Evolutionary conservation across 1,284 basidiomycete species (phyloP).

Genomic region (Sanguinoderma infundibulare): DNA sequence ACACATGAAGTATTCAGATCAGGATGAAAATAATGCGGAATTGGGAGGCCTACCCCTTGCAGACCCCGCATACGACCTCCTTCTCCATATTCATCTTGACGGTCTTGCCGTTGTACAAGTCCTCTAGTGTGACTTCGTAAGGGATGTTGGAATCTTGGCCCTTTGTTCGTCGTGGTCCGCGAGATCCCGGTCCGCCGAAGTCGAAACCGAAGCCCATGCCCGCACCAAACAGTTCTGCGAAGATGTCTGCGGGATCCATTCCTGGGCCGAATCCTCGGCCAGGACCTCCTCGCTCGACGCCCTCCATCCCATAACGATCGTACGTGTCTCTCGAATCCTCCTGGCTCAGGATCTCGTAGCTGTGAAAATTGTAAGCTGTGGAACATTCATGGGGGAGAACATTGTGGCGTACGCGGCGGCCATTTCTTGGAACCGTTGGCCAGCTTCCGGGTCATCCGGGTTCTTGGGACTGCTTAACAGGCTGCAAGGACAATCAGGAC

Average conservation of each 20-base stretch:
- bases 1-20: background rate
- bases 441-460: conserved; percentile 77
- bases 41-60: conserved; percentile 69
- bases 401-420: conserved; percentile 74
- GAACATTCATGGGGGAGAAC: conserved; percentile 2
- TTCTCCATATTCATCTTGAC: conserved; percentile 92
- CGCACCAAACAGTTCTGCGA: conserved; percentile 78
- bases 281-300: conserved; percentile 52
- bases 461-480: conserved; percentile 51
- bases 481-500: too few relatives aligned
- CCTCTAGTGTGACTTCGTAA: conserved; percentile 89
- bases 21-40: background rate
- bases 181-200: conserved; percentile 52
- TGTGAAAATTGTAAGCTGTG: conserved; percentile 34
- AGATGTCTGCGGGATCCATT: conserved; percentile 73
- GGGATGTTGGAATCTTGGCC: conserved; percentile 79
- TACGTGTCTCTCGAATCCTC: conserved; percentile 80
- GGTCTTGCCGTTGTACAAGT: conserved; percentile 90
- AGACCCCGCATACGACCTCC: conserved; percentile 78
- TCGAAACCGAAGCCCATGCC: conserved; percentile 54
- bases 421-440: conserved; percentile 87
- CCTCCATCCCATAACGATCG: conserved; percentile 81
- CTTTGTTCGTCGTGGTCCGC: conserved; percentile 49
- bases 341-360: conserved; percentile 88
- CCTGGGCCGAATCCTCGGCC: conserved; percentile 49